Percentiles rank a stretch among this genome's conserved stretches.
Conservation (phyloP, 306 rosid genomes). For the Quercus cerris region DNA sequence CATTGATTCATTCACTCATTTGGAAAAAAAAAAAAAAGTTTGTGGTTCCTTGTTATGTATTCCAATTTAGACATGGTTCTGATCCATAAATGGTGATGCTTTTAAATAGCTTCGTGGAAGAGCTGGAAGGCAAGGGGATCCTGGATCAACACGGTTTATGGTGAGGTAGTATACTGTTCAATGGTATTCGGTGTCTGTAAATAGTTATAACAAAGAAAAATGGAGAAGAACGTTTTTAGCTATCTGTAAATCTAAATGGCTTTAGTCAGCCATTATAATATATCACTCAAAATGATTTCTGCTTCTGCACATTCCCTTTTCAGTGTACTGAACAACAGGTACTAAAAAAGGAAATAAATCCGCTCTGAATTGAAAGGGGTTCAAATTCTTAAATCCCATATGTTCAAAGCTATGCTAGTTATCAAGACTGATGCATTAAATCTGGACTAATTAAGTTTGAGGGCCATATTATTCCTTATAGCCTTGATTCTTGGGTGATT, state of each 20-base stretch:
- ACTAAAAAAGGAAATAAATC: neutral
- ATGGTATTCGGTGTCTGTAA: neutral
- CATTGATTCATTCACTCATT: neutral
- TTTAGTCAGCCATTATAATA: neutral
- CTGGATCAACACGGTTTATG: slow-evolving; percentile 98
- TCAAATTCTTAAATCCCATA: neutral
- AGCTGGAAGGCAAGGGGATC: slow-evolving; percentile 99
- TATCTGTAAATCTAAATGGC: neutral
- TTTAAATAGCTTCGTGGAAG: slow-evolving; percentile 90
- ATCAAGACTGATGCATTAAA: neutral
- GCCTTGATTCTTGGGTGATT: neutral
- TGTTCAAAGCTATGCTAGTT: neutral
- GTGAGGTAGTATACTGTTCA: slow-evolving; percentile 63
- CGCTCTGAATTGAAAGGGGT: neutral
- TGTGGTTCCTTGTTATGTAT: neutral
- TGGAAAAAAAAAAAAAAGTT: neutral
- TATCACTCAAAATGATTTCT: neutral
- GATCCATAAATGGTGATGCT: slow-evolving; percentile 10
- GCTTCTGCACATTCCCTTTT: neutral
- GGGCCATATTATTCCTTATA: neutral
- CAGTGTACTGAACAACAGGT: neutral
- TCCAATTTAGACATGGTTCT: slow-evolving; percentile 17
- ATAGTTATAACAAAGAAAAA: no score
- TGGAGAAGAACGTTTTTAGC: neutral
- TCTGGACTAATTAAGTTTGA: neutral